A percentile compares a stretch with the other conserved stretches of the same genome.
Evolutionary conservation across 164 flowering plant species (phyloP).

Genomic region (Houttuynia cordata): DNA sequence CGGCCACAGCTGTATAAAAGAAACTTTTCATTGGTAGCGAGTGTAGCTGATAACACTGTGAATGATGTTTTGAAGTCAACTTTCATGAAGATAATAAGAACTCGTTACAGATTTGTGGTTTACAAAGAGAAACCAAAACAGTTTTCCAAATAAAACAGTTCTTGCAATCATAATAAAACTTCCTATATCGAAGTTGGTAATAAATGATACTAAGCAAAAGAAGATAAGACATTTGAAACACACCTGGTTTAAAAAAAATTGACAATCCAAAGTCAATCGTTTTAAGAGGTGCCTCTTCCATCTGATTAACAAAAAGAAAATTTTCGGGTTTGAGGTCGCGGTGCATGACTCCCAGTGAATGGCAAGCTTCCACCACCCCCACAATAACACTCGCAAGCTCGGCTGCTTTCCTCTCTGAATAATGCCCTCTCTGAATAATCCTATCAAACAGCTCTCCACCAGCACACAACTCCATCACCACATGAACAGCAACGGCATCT

Average conservation of each 20-base stretch:
- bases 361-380: constrained; percentile 68
- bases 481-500: constrained; percentile 81
- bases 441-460: constrained; percentile 93
- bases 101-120: background rate
- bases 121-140: background rate
- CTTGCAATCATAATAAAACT: background rate
- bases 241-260: constrained; percentile 84
- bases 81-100: no score
- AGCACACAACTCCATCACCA: constrained; percentile 76
- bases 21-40: no score
- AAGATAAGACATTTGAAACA: background rate
- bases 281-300: constrained; percentile 61
- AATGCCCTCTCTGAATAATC: constrained; percentile 62
- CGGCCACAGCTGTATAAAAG: no score
- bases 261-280: constrained; percentile 85
- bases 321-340: constrained; percentile 92
- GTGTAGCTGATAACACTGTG: no score
- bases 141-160: background rate
- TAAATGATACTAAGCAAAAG: background rate
- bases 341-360: constrained; percentile 87
- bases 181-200: no score
- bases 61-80: no score
- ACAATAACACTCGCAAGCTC: constrained; percentile 53
- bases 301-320: constrained; percentile 57
- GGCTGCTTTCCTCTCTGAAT: constrained; percentile 73